These are phyloP conservation scores for Malus fusca DNA, from an alignment of 306 rosid genomes.

Conservation along the genomic window DNA sequence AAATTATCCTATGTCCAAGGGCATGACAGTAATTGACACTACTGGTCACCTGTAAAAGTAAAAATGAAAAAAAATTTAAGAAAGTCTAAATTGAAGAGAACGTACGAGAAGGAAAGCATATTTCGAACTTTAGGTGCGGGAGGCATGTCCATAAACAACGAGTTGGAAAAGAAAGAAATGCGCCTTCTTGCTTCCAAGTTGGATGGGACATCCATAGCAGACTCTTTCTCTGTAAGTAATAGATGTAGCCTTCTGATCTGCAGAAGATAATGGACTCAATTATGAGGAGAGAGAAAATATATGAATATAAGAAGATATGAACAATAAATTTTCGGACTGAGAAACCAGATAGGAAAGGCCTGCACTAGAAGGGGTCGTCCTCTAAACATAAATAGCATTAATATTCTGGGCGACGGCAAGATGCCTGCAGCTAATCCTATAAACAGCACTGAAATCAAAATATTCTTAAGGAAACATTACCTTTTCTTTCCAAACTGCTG, in stretches of 20 bases:
- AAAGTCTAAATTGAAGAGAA: constrained; percentile 7
- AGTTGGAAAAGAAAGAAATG: constrained; percentile 87
- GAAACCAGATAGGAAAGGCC: neutral
- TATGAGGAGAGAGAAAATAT: neutral
- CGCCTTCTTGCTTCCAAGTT: constrained; percentile 96
- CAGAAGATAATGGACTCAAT: constrained; percentile 17
- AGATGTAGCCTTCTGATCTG: constrained; percentile 84
- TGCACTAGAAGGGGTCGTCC: neutral
- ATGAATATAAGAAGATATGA: neutral
- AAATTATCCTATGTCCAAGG: neutral
- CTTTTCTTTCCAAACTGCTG: constrained; percentile 89
- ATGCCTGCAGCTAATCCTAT: neutral
- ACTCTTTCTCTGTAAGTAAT: constrained; percentile 88
- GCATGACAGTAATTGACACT: neutral
- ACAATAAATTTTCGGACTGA: neutral
- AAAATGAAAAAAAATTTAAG: neutral
- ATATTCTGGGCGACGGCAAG: neutral
- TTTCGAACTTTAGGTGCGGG: constrained; percentile 86
- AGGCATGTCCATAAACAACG: constrained; percentile 97
- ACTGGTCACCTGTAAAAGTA: neutral
- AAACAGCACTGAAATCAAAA: neutral
- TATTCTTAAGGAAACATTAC: constrained; percentile 30
- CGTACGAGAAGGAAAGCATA: constrained; percentile 98
- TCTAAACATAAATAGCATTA: neutral
- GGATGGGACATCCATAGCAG: constrained; percentile 97